phyloP scores from a whole-genome alignment of 2,329 filamentous ascomycete species.

The Colletotrichum sp. region DNA sequence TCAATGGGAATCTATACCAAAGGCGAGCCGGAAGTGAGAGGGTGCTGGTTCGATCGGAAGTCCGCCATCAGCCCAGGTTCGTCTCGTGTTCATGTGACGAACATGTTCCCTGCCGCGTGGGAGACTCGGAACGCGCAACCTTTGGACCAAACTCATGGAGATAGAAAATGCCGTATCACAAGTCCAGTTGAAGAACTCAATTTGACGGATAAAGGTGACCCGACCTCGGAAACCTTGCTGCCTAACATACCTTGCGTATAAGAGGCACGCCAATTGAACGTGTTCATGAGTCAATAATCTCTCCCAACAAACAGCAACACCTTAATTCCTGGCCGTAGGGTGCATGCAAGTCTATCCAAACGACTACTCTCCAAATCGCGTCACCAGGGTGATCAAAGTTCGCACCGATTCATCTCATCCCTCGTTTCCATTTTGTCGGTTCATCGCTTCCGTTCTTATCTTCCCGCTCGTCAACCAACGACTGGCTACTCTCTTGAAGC shows the following conservation, averaged over 20 bases:
- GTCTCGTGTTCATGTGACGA: not conserved
- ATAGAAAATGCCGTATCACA: not conserved
- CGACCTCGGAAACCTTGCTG: not conserved
- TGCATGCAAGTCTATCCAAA: too few species aligned
- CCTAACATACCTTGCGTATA: not conserved
- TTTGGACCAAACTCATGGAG: not conserved
- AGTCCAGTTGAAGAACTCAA: not conserved
- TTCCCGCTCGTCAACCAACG: too few species aligned
- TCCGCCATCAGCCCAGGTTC: not conserved
- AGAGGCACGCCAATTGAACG: not conserved
- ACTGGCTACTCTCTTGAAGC: too few species aligned
- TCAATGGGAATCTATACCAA: not conserved
- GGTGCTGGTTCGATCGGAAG: not conserved
- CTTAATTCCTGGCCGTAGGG: too few species aligned
- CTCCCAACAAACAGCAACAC: too few species aligned
- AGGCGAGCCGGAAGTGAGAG: not conserved
- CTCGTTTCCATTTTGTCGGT: too few species aligned
- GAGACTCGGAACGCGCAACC: not conserved
- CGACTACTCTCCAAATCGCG: too few species aligned
- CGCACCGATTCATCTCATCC: too few species aligned
- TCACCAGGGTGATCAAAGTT: too few species aligned
- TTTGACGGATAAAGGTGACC: not conserved
- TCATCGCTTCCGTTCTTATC: too few species aligned
- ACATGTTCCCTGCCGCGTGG: not conserved
- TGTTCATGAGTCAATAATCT: not conserved